Evolutionary conservation across 1,139 yeast species (phyloP).

Genomic region (Saccharomyces hybrid): DNA sequence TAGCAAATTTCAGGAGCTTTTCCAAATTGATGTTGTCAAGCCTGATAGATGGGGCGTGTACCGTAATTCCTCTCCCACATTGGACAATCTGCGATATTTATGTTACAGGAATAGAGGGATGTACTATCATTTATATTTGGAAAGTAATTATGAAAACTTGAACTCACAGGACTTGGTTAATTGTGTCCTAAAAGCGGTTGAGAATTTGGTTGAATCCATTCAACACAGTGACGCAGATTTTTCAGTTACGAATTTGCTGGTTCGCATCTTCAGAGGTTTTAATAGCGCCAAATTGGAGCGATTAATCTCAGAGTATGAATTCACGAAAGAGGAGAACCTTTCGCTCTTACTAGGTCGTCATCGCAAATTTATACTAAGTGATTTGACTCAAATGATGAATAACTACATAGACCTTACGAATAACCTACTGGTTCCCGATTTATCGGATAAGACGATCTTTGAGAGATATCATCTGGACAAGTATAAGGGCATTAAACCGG

Average conservation of each 20-base stretch:
- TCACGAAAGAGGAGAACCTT: conserved; percentile 42
- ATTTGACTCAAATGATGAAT: conserved; percentile 10
- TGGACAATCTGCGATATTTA: conserved; percentile 65
- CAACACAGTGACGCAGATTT: conserved; percentile 62
- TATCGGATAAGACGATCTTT: conserved; percentile 1
- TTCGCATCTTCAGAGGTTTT: conserved; percentile 44
- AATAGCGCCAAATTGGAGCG: conserved; percentile 48
- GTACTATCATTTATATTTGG: conserved; percentile 45
- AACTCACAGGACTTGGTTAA: conserved; percentile 27
- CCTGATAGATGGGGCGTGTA: conserved; percentile 42
- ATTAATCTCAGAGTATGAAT: conserved; percentile 55
- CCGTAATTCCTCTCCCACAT: conserved; percentile 53
- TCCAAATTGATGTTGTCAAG: conserved; percentile 59
- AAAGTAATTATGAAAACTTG: conserved; percentile 13
- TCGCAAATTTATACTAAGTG: conserved; percentile 14
- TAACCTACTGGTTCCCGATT: not conserved
- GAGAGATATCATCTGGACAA: not conserved
- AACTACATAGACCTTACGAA: not conserved
- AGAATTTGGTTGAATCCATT: conserved; percentile 49
- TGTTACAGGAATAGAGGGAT: conserved; percentile 78
- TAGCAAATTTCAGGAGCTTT: conserved; percentile 51
- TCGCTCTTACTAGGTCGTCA: conserved; percentile 38
- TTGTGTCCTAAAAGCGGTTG: conserved; percentile 37
- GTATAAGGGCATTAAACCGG: not conserved
- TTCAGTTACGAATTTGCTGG: conserved; percentile 41